A percentile compares a stretch with the other conserved stretches of the same genome.
phyloP scores from a whole-genome alignment of 352 stramenopile species.

The Pythium biforme region DNA sequence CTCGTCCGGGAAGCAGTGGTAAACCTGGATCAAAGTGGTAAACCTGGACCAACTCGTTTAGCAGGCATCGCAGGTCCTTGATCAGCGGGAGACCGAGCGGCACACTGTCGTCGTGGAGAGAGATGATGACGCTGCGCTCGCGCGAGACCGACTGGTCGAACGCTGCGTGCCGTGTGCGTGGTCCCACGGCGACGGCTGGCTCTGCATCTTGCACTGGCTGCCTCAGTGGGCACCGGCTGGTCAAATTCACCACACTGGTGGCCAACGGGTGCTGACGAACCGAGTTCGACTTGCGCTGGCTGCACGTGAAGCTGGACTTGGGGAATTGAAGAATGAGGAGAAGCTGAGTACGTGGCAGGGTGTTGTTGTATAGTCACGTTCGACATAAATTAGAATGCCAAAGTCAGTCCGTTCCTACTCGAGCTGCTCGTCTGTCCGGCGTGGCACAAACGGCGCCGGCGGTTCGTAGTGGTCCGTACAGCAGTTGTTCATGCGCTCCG shows the following conservation, averaged over 20 bases:
- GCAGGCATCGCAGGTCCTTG: slow-evolving; percentile 45
- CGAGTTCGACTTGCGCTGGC: too few relatives aligned
- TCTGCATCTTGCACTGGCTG: too few relatives aligned
- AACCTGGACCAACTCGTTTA: slow-evolving; percentile 43
- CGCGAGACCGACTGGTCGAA: slow-evolving; percentile 15
- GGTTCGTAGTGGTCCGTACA: slow-evolving; percentile 44
- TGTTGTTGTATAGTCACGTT: not conserved
- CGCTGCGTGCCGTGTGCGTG: too few relatives aligned
- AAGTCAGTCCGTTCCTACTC: not conserved
- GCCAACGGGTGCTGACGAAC: too few relatives aligned
- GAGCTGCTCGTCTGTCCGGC: not conserved
- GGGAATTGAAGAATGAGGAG: too few relatives aligned
- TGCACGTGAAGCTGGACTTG: too few relatives aligned
- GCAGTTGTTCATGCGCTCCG: slow-evolving; percentile 51
- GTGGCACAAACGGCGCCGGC: not conserved
- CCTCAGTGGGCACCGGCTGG: too few relatives aligned
- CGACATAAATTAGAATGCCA: not conserved
- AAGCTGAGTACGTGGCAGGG: too few relatives aligned
- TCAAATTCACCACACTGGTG: too few relatives aligned
- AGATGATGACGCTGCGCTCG: slow-evolving; percentile 38
- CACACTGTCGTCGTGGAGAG: slow-evolving; percentile 44
- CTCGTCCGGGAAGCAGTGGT: slow-evolving; percentile 44
- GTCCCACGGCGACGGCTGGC: too few relatives aligned
- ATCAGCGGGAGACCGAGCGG: slow-evolving; percentile 58
- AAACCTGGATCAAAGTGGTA: slow-evolving; percentile 50